These are phyloP conservation scores for Aspergillus tamarii DNA, from an alignment of 2,329 filamentous ascomycete genomes.

Conservation along the genomic window DNA sequence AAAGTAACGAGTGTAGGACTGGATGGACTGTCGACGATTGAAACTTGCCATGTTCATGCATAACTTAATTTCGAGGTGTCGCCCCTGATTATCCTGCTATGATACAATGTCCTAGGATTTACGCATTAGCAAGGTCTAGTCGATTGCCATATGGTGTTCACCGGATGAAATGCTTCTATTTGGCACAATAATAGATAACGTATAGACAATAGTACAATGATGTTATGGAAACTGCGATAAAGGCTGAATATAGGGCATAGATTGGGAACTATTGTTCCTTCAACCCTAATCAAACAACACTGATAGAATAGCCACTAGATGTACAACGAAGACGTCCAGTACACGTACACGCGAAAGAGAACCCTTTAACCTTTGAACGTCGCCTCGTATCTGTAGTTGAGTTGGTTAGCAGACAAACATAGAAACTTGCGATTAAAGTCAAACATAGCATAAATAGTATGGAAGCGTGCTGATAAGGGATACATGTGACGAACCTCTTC, in stretches of 20 bases:
- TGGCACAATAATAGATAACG: background rate
- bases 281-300: too few species aligned
- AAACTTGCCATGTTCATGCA: background rate
- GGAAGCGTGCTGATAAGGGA: background rate
- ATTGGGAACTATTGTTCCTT: background rate
- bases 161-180: background rate
- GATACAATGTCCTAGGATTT: background rate
- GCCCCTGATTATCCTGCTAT: background rate
- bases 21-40: slow-evolving; percentile 2
- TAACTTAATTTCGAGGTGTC: background rate
- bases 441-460: background rate
- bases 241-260: background rate
- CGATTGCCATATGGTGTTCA: background rate
- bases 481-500: slow-evolving; percentile 72
- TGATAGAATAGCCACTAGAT: background rate
- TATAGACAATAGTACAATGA: background rate
- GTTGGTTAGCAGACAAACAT: background rate
- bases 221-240: background rate
- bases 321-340: background rate
- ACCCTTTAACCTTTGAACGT: slow-evolving; percentile 34
- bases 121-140: background rate
- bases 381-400: slow-evolving; percentile 41
- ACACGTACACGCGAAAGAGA: background rate
- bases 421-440: background rate
- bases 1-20: slow-evolving; percentile 11